Evolutionary conservation across 257 asterid species (phyloP), one percentile per base, ranked within the genome.

Genomic region (Haberlea rhodopensis): DNA sequence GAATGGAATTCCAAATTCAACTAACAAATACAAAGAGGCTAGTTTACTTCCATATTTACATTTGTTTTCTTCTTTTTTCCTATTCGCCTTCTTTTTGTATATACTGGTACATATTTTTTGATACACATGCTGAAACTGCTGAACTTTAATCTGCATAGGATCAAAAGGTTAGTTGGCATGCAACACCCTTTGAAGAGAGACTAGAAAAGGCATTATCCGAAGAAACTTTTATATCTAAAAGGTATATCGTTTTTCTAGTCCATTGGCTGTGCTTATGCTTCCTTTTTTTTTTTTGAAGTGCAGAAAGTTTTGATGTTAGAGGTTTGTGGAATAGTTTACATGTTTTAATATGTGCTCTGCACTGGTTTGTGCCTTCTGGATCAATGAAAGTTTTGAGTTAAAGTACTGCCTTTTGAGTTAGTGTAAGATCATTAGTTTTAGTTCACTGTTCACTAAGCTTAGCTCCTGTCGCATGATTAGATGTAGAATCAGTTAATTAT

Each of bases 1-100:
- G 21, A 92, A 92, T 67, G 98, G 98, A 45, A 89, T 92, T 62
- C 98, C 98, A 6, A 92, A 92, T 69, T 85, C 97, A 20, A 92
- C 97, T 57, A 92, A 80, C 76, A 92, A 92, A 85, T 89, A 92
- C 78, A 92, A 87, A 80, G 98, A 89, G 94, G 98, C 89, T 58
- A 60, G 64, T 19, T 57, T 60, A 61, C 56, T 48, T 53, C 65
- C 20, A 19, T 70, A 60, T 34, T 62, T 52, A 46, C 63, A 28
- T 13, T 25, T 24, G 27, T 32, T 28, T 29, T 13, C 25, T 56
- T 69, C 51, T 27, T 43, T 55, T 19, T 37, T 51, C 45, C 15
- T 34, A 46, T 58, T 22, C 5, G 60, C 18, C 55, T 27, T 5
- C 13, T 8, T 53, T 37, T 43, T 40, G 53, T 21, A 8, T 9